Evolutionary conservation across 1,139 yeast genomes (phyloP).

Genomic region (Candida gigantensis): DNA sequence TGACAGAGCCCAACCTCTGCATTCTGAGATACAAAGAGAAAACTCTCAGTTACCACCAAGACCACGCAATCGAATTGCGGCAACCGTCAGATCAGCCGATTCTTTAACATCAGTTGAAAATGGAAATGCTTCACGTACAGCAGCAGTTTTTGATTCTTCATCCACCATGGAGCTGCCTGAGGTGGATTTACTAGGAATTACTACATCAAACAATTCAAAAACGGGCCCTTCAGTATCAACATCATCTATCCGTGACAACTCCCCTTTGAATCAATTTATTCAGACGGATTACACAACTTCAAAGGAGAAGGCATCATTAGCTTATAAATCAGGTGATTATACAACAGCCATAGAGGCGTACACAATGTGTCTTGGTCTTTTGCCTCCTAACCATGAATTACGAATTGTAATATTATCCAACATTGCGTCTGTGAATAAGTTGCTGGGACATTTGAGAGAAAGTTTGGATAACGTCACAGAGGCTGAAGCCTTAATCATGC

Average conservation of each 20-base stretch:
- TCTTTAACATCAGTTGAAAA: too few relatives aligned
- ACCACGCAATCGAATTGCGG: too few relatives aligned
- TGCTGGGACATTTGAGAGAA: constrained; percentile 72
- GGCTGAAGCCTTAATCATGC: constrained; percentile 58
- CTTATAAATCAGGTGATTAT: constrained; percentile 83
- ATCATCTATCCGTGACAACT: constrained; percentile 13
- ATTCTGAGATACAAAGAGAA: neutral
- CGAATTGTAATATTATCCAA: constrained; percentile 75
- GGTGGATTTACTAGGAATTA: constrained; percentile 28
- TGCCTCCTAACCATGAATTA: constrained; percentile 68
- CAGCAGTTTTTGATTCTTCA: neutral
- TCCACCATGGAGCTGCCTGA: constrained; percentile 14
- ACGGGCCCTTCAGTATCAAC: neutral
- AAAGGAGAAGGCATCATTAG: constrained; percentile 59
- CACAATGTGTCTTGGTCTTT: constrained; percentile 56
- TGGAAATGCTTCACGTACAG: too few relatives aligned
- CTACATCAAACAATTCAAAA: constrained; percentile 3
- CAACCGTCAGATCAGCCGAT: neutral
- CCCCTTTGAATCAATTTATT: constrained; percentile 40
- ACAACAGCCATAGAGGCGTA: constrained; percentile 63
- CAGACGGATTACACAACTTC: constrained; percentile 57
- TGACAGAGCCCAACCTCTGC: neutral
- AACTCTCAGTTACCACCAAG: neutral
- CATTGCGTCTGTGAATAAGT: constrained; percentile 67
- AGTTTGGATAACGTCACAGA: constrained; percentile 55